These are phyloP conservation scores for Crithidia sp. DNA, from an alignment of 208 protist genomes.

Conservation along the genomic window DNA sequence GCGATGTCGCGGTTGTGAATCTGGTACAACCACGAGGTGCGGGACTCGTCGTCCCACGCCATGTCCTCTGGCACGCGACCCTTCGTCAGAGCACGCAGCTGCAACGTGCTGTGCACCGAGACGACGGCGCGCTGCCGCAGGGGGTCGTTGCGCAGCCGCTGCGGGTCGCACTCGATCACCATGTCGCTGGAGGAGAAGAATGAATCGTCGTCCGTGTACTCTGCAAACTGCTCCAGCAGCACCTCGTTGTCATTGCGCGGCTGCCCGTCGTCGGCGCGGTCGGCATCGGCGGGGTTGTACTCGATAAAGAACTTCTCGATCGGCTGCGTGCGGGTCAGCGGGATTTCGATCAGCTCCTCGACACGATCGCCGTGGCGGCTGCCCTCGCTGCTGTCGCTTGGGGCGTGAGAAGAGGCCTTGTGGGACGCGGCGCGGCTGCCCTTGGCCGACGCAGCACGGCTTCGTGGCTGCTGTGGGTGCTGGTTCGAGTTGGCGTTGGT, in stretches of 20 bases:
- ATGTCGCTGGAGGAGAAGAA: conserved; percentile 81
- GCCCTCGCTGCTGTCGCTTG: conserved; percentile 30
- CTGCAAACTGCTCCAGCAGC: conserved; percentile 83
- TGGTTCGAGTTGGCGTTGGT: not conserved
- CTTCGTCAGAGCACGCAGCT: conserved; percentile 55
- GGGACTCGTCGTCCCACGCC: conserved; percentile 46
- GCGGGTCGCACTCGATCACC: conserved; percentile 68
- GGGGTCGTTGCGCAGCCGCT: conserved; percentile 55
- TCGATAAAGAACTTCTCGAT: conserved; percentile 88
- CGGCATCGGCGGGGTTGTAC: conserved; percentile 42
- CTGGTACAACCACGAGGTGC: conserved; percentile 76
- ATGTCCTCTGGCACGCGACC: conserved; percentile 65
- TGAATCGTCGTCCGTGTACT: conserved; percentile 93
- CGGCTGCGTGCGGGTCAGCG: conserved; percentile 45
- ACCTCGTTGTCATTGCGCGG: conserved; percentile 78
- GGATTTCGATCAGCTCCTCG: conserved; percentile 78
- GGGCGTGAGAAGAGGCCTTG: conserved; percentile 15
- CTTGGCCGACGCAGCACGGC: conserved; percentile 12
- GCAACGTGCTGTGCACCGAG: conserved; percentile 72
- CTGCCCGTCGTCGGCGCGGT: conserved; percentile 38
- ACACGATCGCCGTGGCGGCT: conserved; percentile 35
- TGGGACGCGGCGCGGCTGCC: conserved; percentile 11
- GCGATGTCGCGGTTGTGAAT: conserved; percentile 81
- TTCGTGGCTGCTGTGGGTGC: conserved; percentile 10
- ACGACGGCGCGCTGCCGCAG: conserved; percentile 51